Percentiles rank a stretch among this genome's conserved stretches.
Conservation (phyloP, 2,329 filamentous ascomycete species). For the Cordyceps cicadae region DNA sequence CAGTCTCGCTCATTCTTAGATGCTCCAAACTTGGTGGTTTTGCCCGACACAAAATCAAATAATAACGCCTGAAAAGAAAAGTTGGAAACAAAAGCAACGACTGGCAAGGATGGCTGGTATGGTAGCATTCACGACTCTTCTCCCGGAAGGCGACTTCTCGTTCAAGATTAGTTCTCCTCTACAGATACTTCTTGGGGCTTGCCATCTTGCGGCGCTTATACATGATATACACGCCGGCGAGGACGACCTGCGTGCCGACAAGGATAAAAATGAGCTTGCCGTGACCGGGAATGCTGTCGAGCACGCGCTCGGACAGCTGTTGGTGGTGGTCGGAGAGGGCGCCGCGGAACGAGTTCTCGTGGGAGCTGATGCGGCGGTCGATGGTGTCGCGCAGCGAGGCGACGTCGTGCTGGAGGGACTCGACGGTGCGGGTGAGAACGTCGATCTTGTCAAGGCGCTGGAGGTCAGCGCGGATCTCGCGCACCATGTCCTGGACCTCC, state of each 20-base stretch:
- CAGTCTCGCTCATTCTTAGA: not conserved
- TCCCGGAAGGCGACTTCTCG: not conserved
- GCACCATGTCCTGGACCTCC: conserved; percentile 42
- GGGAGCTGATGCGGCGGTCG: conserved; percentile 38
- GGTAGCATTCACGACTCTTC: not conserved
- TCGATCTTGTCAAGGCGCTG: conserved; percentile 36
- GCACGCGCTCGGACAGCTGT: conserved; percentile 39
- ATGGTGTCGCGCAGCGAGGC: conserved; percentile 49
- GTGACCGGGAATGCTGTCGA: conserved; percentile 41
- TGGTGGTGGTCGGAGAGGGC: conserved; percentile 43
- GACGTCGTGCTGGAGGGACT: conserved; percentile 42
- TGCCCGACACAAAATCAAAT: not conserved
- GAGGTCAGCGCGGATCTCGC: conserved; percentile 39
- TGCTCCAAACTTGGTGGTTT: not conserved
- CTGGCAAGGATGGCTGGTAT: not conserved
- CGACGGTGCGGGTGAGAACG: conserved; percentile 35
- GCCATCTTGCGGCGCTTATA: conserved; percentile 73
- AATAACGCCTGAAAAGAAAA: not conserved
- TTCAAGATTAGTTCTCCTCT: conserved; percentile 15
- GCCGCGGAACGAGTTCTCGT: conserved; percentile 45
- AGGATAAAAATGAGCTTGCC: conserved; percentile 57
- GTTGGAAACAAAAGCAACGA: not conserved
- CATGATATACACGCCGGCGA: conserved; percentile 59
- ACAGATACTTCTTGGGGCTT: conserved; percentile 89
- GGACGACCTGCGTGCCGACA: conserved; percentile 63